Base-by-base conservation (phyloP, 306 rosid species). In the Neltuma alba region DNA sequence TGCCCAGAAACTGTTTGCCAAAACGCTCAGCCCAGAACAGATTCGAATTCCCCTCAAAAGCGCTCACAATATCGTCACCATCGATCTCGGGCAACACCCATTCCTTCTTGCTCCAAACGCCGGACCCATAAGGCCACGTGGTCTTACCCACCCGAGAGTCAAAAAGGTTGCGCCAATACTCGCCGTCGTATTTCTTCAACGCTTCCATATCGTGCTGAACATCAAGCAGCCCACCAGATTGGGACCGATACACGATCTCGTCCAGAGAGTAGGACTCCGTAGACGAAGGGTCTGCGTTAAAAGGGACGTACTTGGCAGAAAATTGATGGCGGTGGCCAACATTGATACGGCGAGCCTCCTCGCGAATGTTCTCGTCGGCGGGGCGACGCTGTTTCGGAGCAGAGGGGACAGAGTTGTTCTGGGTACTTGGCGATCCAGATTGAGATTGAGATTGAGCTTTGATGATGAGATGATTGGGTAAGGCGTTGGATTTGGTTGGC, bases 11-110 rank as follows among this genome's bases (percentile, higher is more conserved):
- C 79, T 83, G 83, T 83, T 91, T 93, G 81, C 98, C 98, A 71
- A 66, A 93, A 34, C 94, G 93, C 84, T 93, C 97, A 0, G 97
- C 98, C 98, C 94, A 93, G 81, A 91, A 93, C 23, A 93, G 93
- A 40, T 93, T 93, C 8, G 97, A 88, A 65, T 93, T 91, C 0
- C 98, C 98, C 20, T 93, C 97, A 38, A 93, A 93, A 7, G 97
- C 98, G 36, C 85, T 80, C 5, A 93, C 83, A 64, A 93, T 93
- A 27, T 91, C 94, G 55, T 90, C 94, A 60, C 78, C n/a, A 65
- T 88, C 91, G 61, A 92, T 91, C 89, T 91, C 94, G 0, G 96
- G 97, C 2, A 89, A 45, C 15, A 91, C 97, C 96, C 94, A 92
- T 42, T 92, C 97, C 54, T 93, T 93, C 81, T 91, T 93, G 79